Conservation (phyloP, 208 protist genomes). For the Trypanosomatidae sp. region DNA sequence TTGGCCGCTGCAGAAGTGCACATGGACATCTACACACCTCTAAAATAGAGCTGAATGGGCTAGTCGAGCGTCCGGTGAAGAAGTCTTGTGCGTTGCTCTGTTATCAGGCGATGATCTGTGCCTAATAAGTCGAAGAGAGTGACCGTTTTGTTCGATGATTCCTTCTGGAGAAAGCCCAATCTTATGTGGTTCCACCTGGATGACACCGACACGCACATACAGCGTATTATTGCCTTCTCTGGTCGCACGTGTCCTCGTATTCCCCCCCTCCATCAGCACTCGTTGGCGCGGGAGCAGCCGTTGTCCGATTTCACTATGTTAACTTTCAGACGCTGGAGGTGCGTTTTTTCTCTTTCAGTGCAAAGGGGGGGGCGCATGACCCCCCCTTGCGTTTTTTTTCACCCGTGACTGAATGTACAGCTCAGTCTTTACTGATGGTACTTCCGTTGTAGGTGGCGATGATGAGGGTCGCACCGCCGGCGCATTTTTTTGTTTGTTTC, state of each 20-base stretch:
- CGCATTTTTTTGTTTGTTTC: background rate
- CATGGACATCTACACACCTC: background rate
- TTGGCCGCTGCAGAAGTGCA: background rate
- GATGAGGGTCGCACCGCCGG: background rate
- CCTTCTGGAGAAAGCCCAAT: slow-evolving; percentile 7
- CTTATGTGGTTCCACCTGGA: slow-evolving; percentile 7
- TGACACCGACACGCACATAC: background rate
- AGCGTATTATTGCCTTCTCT: slow-evolving; percentile 7
- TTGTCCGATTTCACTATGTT: background rate
- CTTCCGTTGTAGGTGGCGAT: background rate
- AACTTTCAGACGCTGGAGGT: no score
- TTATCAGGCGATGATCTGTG: background rate
- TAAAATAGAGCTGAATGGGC: background rate
- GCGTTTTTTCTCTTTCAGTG: background rate
- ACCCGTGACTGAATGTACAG: background rate
- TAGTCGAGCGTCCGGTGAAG: background rate
- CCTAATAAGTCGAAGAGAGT: slow-evolving; percentile 1
- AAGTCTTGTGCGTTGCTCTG: background rate
- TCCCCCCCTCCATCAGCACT: background rate
- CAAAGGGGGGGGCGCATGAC: background rate
- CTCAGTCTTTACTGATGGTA: background rate
- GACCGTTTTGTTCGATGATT: slow-evolving; percentile 12
- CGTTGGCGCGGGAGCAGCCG: background rate
- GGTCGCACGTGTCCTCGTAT: background rate
- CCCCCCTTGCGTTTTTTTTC: background rate